These are phyloP conservation scores for Lunasporangiospora selenospora DNA, from an alignment of 192 early-diverging fungal genomes.

Conservation along the genomic window DNA sequence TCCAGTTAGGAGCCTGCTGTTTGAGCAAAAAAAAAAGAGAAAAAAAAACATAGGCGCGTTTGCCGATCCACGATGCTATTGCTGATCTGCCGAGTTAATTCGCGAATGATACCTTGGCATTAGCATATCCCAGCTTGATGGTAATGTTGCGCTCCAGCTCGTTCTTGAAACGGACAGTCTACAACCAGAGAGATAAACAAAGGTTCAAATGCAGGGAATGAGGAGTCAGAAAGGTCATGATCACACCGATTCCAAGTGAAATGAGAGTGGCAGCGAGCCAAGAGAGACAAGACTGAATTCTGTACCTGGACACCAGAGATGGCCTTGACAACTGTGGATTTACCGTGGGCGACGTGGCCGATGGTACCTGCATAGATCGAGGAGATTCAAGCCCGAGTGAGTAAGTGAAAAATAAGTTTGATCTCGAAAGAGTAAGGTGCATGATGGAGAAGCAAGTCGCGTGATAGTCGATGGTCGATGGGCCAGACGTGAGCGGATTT, in stretches of 20 bases:
- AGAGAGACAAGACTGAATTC: too few species aligned
- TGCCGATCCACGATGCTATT: background rate
- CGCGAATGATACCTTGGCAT: slow-evolving; percentile 78
- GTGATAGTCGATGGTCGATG: too few species aligned
- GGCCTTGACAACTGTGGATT: slow-evolving; percentile 98
- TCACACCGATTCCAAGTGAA: too few species aligned
- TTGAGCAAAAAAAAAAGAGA: background rate
- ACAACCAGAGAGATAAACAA: background rate
- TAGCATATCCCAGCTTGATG: slow-evolving; percentile 99
- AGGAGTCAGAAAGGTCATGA: too few species aligned
- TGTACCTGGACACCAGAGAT: slow-evolving; percentile 92
- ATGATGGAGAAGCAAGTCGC: too few species aligned
- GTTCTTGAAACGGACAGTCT: slow-evolving; percentile 97
- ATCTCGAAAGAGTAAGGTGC: too few species aligned
- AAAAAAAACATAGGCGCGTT: background rate
- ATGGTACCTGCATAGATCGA: slow-evolving; percentile 97
- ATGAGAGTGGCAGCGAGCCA: too few species aligned
- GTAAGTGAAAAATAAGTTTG: too few species aligned
- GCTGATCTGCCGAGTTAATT: background rate
- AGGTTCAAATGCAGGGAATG: too few species aligned
- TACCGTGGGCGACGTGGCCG: slow-evolving; percentile 99
- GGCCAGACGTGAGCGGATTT: too few species aligned
- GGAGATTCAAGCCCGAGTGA: too few species aligned
- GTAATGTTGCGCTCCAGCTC: slow-evolving; percentile 99
- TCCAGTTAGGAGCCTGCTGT: too few species aligned